Percentiles rank a stretch among this genome's conserved stretches.
Conservation (phyloP, 129 eudicot genomes). For the Tanacetum coccineum region DNA sequence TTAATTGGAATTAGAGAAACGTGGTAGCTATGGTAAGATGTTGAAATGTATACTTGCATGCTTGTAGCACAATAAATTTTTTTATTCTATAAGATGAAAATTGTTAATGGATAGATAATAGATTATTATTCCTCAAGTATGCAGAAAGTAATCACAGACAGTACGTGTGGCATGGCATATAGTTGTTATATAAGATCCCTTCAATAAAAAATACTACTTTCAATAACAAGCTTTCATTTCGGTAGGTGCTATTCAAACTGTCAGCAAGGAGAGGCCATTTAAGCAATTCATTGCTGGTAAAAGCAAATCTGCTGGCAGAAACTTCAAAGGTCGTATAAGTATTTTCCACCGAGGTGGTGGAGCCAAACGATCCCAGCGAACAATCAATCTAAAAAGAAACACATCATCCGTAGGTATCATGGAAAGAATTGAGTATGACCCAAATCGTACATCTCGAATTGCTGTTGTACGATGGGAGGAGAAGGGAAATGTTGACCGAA, state of each 20-base stretch:
- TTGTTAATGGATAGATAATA: not conserved
- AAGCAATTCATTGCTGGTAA: conserved; percentile 38
- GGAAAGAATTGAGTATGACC: conserved; percentile 67
- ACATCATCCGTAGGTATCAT: conserved; percentile 53
- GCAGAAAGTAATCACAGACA: not conserved
- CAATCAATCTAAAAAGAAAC: conserved; percentile 51
- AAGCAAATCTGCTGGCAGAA: conserved; percentile 54
- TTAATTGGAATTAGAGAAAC: too few species aligned
- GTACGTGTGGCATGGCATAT: too few species aligned
- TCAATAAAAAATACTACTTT: too few species aligned
- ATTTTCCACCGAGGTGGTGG: conserved; percentile 69
- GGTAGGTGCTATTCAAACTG: conserved; percentile 25
- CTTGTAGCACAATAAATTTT: not conserved
- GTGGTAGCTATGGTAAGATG: not conserved
- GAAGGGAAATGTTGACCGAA: conserved; percentile 37
- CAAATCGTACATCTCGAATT: conserved; percentile 57
- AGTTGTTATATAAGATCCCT: too few species aligned
- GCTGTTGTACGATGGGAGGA: conserved; percentile 65
- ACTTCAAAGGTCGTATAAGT: conserved; percentile 52
- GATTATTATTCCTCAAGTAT: too few species aligned
- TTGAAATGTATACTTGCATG: not conserved
- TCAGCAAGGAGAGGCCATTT: conserved; percentile 30
- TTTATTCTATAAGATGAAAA: too few species aligned
- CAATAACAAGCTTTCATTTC: not conserved
- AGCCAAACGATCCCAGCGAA: conserved; percentile 50